Conservation (phyloP, 2,329 filamentous ascomycete species). For the Colletotrichum tofieldiae region DNA sequence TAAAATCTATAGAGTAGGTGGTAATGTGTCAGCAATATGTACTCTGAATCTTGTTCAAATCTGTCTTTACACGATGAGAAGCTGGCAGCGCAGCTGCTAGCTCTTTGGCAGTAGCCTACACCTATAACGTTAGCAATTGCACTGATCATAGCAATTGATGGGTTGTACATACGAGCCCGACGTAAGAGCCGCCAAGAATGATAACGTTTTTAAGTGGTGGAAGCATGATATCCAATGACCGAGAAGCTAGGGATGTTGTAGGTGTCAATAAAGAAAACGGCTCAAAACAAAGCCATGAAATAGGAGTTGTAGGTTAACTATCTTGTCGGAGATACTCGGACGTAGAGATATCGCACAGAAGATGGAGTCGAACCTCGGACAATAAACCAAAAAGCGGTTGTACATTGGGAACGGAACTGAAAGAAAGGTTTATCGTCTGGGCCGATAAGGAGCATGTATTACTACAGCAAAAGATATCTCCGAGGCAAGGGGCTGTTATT, state of each 20-base stretch:
- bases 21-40: not conserved
- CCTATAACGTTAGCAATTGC: not conserved
- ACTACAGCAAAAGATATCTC: not conserved
- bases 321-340: not conserved
- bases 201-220: slow-evolving; percentile 53
- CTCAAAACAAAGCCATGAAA: not conserved
- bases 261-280: no score
- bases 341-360: not conserved
- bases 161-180: slow-evolving; percentile 52
- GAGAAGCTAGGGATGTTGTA: no score
- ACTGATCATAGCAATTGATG: not conserved
- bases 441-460: not conserved
- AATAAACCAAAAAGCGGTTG: not conserved
- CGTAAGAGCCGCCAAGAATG: slow-evolving; percentile 62
- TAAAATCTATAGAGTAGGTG: slow-evolving; percentile 1
- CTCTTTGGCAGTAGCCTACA: slow-evolving; percentile 16
- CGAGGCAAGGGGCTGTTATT: not conserved
- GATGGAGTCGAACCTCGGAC: not conserved
- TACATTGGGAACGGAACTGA: not conserved
- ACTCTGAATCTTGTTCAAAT: not conserved
- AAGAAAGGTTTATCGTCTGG: no score
- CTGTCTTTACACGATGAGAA: slow-evolving; percentile 21
- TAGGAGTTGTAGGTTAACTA: not conserved
- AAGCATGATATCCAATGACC: not conserved
- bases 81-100: slow-evolving; percentile 28